phyloP scores from a whole-genome alignment of 2,329 filamentous ascomycete genomes.

The Daldinia eschscholtzii region DNA sequence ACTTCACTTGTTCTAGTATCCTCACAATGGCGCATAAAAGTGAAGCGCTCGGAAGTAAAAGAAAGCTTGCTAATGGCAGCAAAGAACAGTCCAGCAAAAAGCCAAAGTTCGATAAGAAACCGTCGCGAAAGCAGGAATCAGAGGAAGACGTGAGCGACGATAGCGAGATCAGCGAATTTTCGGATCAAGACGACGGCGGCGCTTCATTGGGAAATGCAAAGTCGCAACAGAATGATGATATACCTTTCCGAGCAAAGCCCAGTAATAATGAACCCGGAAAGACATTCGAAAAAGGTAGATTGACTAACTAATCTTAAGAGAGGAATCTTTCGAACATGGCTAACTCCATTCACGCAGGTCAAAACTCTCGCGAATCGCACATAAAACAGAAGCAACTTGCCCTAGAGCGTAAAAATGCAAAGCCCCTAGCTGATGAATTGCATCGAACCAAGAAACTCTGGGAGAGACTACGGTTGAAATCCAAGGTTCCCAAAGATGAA shows the following conservation, averaged over 20 bases:
- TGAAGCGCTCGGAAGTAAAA: conserved; percentile 64
- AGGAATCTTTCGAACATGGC: conserved; percentile 13
- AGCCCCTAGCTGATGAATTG: conserved; percentile 92
- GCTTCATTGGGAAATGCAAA: conserved; percentile 59
- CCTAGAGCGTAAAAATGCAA: conserved; percentile 89
- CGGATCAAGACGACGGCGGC: conserved; percentile 68
- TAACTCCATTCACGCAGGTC: conserved; percentile 56
- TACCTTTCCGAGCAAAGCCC: conserved; percentile 45
- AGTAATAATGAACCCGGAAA: conserved; percentile 54
- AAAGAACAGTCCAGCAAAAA: conserved; percentile 59
- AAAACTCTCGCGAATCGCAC: conserved; percentile 86
- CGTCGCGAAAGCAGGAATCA: conserved; percentile 56
- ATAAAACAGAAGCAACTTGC: conserved; percentile 91
- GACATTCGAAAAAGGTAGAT: conserved; percentile 56
- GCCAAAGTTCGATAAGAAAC: conserved; percentile 53
- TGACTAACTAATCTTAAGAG: conserved; percentile 49
- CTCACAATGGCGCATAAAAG: conserved; percentile 64
- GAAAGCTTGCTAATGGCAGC: conserved; percentile 67
- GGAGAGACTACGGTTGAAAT: conserved; percentile 93
- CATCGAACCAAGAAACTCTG: conserved; percentile 94
- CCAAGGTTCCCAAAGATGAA: conserved; percentile 90
- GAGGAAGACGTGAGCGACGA: conserved; percentile 56
- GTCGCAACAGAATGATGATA: conserved; percentile 52
- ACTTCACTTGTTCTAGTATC: neutral
- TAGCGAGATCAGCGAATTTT: conserved; percentile 57